phyloP scores from a whole-genome alignment of 768 basidiomycete genomes.

The Lactarius tabidus region DNA sequence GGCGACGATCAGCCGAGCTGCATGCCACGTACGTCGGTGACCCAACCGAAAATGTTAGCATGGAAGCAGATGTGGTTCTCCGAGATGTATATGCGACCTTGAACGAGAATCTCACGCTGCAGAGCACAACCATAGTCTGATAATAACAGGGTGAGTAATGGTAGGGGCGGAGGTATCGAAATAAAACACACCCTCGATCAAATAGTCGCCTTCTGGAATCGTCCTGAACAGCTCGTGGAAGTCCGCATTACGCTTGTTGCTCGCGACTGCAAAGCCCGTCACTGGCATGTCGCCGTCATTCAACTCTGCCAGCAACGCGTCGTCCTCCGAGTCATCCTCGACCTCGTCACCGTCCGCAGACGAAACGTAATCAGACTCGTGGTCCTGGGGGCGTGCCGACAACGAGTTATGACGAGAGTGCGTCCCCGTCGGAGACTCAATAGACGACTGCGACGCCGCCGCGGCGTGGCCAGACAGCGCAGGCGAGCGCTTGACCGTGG shows the following conservation, averaged over 20 bases:
- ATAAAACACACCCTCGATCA: constrained; percentile 81
- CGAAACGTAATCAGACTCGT: constrained; percentile 27
- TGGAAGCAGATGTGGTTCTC: constrained; percentile 99
- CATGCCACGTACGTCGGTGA: constrained; percentile 74
- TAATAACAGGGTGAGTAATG: constrained; percentile 6
- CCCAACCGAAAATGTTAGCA: constrained; percentile 99
- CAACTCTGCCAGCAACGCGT: constrained; percentile 32
- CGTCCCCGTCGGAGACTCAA: constrained; percentile 25
- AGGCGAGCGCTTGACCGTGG: constrained; percentile 14
- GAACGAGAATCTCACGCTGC: constrained; percentile 93
- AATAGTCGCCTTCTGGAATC: constrained; percentile 92
- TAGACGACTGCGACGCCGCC: constrained; percentile 20
- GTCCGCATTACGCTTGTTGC: constrained; percentile 88
- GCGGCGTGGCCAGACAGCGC: constrained; percentile 14
- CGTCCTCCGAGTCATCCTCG: constrained; percentile 34
- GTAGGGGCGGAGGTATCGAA: not conserved
- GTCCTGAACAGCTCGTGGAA: constrained; percentile 91
- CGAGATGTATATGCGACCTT: constrained; percentile 94
- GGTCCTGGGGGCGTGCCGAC: constrained; percentile 26
- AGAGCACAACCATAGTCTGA: constrained; percentile 96
- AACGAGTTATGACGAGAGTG: constrained; percentile 30
- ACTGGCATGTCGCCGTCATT: constrained; percentile 81
- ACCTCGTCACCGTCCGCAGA: constrained; percentile 28
- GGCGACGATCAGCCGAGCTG: not conserved
- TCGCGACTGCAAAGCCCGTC: constrained; percentile 96